Evolutionary conservation across 305 asterid genomes (phyloP).

Genomic region (Solanum hybrid): DNA sequence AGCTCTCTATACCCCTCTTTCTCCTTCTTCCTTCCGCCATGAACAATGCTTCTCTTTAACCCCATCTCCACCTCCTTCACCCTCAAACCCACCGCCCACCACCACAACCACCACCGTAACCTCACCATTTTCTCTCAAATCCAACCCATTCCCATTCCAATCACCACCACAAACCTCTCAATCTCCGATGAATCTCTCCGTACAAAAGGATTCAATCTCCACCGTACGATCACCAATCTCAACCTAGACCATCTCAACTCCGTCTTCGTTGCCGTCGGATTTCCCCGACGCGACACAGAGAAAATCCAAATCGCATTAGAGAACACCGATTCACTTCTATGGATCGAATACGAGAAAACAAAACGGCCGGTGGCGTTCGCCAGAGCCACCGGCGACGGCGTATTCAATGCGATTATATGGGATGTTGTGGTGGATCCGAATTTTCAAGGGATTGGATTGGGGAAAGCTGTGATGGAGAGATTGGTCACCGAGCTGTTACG

Average conservation of each 20-base stretch:
- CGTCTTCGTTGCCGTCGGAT: slow-evolving; percentile 74
- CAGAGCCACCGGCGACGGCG: slow-evolving; percentile 92
- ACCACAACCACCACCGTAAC: slow-evolving; percentile 9
- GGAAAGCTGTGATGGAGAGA: slow-evolving; percentile 93
- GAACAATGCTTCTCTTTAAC: slow-evolving; percentile 49
- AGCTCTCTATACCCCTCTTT: neutral
- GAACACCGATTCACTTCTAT: slow-evolving; percentile 67
- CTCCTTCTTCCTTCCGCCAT: neutral
- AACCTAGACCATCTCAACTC: slow-evolving; percentile 79
- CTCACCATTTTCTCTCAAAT: slow-evolving; percentile 22
- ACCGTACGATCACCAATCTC: slow-evolving; percentile 41
- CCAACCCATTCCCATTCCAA: slow-evolving; percentile 9
- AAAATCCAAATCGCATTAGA: slow-evolving; percentile 65
- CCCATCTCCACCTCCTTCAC: slow-evolving; percentile 21
- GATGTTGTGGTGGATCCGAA: slow-evolving; percentile 96
- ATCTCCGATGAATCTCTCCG: slow-evolving; percentile 51
- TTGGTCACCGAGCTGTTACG: slow-evolving; percentile 45
- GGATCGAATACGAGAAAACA: slow-evolving; percentile 66
- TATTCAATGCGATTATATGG: slow-evolving; percentile 85
- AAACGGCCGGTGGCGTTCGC: slow-evolving; percentile 89
- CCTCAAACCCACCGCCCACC: slow-evolving; percentile 8
- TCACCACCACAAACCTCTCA: slow-evolving; percentile 15
- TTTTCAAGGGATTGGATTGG: slow-evolving; percentile 79
- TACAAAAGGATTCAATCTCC: slow-evolving; percentile 73
- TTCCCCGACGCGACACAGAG: slow-evolving; percentile 73